Conservation (phyloP, 1,284 basidiomycete genomes). For the Cryptococcus amylolentus region DNA sequence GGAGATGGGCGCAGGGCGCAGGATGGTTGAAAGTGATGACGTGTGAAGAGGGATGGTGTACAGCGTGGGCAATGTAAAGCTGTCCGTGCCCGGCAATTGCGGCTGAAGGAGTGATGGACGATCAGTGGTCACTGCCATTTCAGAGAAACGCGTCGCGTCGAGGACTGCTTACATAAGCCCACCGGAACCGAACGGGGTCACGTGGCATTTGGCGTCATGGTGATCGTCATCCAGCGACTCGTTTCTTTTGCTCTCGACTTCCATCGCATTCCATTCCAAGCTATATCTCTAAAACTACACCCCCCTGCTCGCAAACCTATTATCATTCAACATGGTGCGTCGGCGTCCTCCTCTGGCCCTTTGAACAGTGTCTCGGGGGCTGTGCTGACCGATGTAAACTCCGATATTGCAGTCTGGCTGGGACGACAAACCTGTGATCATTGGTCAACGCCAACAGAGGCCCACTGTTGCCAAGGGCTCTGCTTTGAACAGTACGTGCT, state of each 20-base stretch:
- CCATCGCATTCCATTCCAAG: background rate
- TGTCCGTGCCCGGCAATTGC: too few relatives aligned
- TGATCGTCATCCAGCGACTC: background rate
- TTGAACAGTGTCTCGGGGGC: background rate
- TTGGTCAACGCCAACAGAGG: slow-evolving; percentile 30
- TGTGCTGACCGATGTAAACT: background rate
- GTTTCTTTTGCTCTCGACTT: background rate
- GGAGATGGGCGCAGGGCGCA: too few relatives aligned
- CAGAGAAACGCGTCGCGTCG: too few relatives aligned
- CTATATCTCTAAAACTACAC: background rate
- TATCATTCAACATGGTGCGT: background rate
- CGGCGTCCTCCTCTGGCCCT: background rate
- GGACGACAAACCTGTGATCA: slow-evolving; percentile 43
- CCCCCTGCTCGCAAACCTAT: background rate
- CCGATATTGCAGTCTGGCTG: slow-evolving; percentile 32
- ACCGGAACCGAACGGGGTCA: too few relatives aligned
- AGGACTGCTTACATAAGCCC: too few relatives aligned
- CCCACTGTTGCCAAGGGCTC: slow-evolving; percentile 37
- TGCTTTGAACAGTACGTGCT: slow-evolving; percentile 34
- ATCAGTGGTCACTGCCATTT: too few relatives aligned
- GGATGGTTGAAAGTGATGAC: too few relatives aligned
- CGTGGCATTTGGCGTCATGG: too few relatives aligned
- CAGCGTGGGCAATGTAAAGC: too few relatives aligned
- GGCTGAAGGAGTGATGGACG: too few relatives aligned
- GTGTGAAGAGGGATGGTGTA: too few relatives aligned